Conservation (phyloP, 306 rosid species). For the Cercis canadensis region DNA sequence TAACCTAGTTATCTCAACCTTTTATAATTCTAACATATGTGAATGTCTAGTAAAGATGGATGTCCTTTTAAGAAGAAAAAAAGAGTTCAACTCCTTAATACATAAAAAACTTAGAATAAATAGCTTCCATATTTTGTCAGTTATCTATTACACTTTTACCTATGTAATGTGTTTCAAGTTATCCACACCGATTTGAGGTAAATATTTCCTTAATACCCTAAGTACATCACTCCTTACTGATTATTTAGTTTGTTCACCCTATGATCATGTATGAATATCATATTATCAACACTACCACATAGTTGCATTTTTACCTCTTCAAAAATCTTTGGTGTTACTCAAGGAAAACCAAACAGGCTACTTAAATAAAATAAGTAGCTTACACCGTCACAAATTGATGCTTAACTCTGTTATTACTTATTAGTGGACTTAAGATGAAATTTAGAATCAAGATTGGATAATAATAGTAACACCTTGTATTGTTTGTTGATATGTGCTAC, state of each 20-base stretch:
- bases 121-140: slow-evolving; percentile 13
- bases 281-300: neutral
- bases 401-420: neutral
- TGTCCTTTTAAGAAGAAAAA: neutral
- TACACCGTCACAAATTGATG: neutral
- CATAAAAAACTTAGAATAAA: slow-evolving; percentile 16
- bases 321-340: neutral
- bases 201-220: slow-evolving; percentile 4
- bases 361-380: neutral
- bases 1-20: slow-evolving; percentile 12
- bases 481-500: slow-evolving; percentile 34
- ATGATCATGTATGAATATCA: neutral
- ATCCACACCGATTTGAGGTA: neutral
- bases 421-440: neutral
- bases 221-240: slow-evolving; percentile 10
- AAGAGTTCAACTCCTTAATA: neutral
- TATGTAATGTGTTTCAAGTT: neutral
- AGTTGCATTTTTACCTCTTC: neutral
- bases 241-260: neutral
- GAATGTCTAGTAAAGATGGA: slow-evolving; percentile 16
- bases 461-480: slow-evolving; percentile 16
- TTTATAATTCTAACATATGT: slow-evolving; percentile 8
- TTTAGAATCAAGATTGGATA: neutral
- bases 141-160: slow-evolving; percentile 2
- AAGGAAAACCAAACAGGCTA: neutral